Base-by-base conservation (phyloP, 2,329 filamentous ascomycete genomes). In the Alternaria gansuensis region DNA sequence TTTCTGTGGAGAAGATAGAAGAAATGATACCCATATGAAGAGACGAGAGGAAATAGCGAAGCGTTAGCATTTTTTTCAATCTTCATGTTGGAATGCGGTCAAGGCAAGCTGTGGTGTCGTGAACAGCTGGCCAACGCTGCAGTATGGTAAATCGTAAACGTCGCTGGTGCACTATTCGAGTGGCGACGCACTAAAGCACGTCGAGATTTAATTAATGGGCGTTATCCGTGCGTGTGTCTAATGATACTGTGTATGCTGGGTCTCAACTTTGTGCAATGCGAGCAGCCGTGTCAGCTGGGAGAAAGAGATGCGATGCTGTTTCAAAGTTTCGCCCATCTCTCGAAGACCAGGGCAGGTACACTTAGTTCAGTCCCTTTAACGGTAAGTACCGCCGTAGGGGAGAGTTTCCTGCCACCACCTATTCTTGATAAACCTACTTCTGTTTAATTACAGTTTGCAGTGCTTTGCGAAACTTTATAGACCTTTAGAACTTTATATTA, bases 321-420 rank as follows among this genome's bases (percentile, higher is more conserved):
- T 46, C 28, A 28, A 45, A 31, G 4, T 2, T 46, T 46, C 43
- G 6, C n/a, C 7, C 29, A 33, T 13, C 17, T 29, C 34, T 24
- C 44, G 44, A 31, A 46, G 8, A 46, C 44, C 11, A 6, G 8
- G 17, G 44, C 44, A 23, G 44, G 23, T 29, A 46, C 29, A 46
- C 44, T 21, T 36, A 29, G 44, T 31, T 48, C 44, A 48, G 31
- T 34, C 31, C 31, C 17, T 29, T 26, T 21, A 33, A 36, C 14
- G 44, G 33, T 48, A 26, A 24, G 26, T 26, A 24, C 31, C 44
- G 44, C 21, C 23, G 44, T 48, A 21, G 44, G 29, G 44, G 31
- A 23, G 14, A 26, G 23, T 23, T 11, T 48, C 31, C 24, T 48
- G 31, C 44, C 44, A 48, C 44, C 44, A 48, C 44, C 44, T 48